Conservation (phyloP, 495 filamentous ascomycete genomes). For the Podospora comata region DNA sequence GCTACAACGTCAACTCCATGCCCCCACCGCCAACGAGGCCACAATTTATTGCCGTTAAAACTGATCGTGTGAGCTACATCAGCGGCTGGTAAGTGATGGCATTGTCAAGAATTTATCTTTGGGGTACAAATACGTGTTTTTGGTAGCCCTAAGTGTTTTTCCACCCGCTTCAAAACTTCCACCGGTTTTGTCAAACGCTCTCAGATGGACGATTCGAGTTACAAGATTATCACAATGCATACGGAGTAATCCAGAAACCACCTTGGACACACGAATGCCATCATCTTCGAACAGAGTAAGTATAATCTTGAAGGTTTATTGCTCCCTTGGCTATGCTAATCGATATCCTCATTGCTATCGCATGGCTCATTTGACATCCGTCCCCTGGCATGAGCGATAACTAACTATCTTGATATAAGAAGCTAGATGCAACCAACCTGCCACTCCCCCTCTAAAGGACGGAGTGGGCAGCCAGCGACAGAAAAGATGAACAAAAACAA, state of each 20-base stretch:
- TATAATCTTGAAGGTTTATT: background rate
- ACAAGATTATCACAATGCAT: background rate
- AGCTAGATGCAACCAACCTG: background rate
- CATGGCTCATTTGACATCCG: background rate
- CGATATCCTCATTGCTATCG: background rate
- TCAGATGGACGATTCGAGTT: background rate
- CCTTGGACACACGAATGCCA: background rate
- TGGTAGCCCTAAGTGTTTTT: background rate
- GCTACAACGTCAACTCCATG: background rate
- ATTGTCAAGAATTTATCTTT: background rate
- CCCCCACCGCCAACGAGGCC: background rate
- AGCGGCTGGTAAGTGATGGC: background rate
- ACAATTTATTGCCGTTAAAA: slow-evolving; percentile 1
- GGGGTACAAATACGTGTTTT: background rate
- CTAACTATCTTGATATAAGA: background rate
- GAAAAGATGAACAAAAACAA: slow-evolving; percentile 5
- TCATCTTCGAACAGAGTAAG: background rate
- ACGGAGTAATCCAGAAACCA: background rate
- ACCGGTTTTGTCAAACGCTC: background rate
- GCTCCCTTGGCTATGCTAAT: background rate
- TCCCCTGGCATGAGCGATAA: background rate
- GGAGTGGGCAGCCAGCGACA: background rate
- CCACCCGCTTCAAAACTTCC: background rate
- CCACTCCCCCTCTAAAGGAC: background rate
- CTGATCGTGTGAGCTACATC: background rate